These are phyloP conservation scores for Colletotrichum liaoningense DNA, from an alignment of 2,329 filamentous ascomycete species.

Conservation along the genomic window DNA sequence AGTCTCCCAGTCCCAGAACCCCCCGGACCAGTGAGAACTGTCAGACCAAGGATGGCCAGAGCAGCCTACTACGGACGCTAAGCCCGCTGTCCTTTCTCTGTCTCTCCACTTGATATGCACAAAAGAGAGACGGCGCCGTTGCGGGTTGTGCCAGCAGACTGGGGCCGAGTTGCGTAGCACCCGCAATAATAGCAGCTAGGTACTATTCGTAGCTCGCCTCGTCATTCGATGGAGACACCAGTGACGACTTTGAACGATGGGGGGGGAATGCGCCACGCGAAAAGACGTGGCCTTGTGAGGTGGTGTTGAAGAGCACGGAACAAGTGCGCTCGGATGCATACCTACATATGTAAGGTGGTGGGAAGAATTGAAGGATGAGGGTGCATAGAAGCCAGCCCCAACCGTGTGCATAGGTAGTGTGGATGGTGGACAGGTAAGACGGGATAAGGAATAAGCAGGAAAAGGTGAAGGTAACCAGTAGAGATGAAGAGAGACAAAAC, in stretches of 20 bases:
- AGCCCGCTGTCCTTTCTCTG: background rate
- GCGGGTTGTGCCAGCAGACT: slow-evolving; percentile 5
- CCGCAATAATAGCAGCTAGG: no score
- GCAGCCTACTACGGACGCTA: background rate
- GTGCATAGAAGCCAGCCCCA: slow-evolving; percentile 8
- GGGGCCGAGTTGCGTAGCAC: slow-evolving; percentile 1
- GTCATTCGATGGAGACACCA: slow-evolving; percentile 14
- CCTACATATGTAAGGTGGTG: background rate
- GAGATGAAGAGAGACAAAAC: background rate
- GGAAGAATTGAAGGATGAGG: background rate
- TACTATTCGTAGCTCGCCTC: slow-evolving; percentile 1
- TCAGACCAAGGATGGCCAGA: slow-evolving; percentile 10
- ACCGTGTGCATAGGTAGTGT: background rate
- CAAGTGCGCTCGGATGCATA: slow-evolving; percentile 23
- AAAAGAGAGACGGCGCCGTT: background rate
- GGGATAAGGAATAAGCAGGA: slow-evolving; percentile 1
- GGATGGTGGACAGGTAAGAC: background rate
- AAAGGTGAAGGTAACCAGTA: background rate
- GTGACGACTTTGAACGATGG: background rate
- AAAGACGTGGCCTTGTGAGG: slow-evolving; percentile 28
- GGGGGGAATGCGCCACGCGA: slow-evolving; percentile 5
- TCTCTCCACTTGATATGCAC: background rate
- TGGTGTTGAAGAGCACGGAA: slow-evolving; percentile 3
- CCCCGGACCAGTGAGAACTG: background rate
- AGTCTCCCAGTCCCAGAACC: slow-evolving; percentile 16